Evolutionary conservation across 2,329 filamentous ascomycete species (phyloP), one percentile per base, ranked within the genome.

Genomic region (Hypoxylon sp.): DNA sequence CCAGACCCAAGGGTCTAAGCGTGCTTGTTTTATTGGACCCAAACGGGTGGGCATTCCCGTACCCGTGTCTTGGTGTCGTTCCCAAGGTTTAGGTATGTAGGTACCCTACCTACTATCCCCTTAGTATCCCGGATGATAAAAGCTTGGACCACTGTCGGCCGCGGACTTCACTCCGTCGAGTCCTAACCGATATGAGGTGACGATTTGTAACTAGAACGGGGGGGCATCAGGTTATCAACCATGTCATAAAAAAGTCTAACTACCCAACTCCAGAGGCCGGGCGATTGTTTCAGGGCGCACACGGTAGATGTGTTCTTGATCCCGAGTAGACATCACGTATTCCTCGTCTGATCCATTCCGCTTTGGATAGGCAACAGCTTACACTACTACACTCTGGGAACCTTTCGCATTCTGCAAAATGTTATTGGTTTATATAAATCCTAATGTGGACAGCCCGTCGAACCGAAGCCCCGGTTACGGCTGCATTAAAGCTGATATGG

Each of bases 1-100:
- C 55, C 25, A 53, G 48, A 56, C 40, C 40, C 46, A 48, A 53
- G 31, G 53, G 33, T 31, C 57, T 54, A 50, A 61, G 63, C 55
- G 48, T 53, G 27, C 50, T 6, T 56, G 22, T 65, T 66, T 61
- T 22, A 66, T 66, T 66, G 61, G 66, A 46, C 49, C 69, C 62
- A 44, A 69, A 56, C 35, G 56, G 55, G 44, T 66, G 65, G 61
- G 56, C 46, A 57, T 46, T 44, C 61, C 63, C 59, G 42, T 55
- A 27, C 14, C 54, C 63, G 44, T 61, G 46, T 17, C 27, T 37
- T 20, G 11, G 46, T 42, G 17, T 20, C 53, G 53, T 40, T 46
- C 5, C 31, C n/a, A 44, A 44, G 27, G 48, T 50, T n/a, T n/a
- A n/a, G n/a, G n/a, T n/a, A 25, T 25, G 25, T 25, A 25, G 25